Conservation (phyloP, 306 rosid species). For the Hippophae rhamnoides region DNA sequence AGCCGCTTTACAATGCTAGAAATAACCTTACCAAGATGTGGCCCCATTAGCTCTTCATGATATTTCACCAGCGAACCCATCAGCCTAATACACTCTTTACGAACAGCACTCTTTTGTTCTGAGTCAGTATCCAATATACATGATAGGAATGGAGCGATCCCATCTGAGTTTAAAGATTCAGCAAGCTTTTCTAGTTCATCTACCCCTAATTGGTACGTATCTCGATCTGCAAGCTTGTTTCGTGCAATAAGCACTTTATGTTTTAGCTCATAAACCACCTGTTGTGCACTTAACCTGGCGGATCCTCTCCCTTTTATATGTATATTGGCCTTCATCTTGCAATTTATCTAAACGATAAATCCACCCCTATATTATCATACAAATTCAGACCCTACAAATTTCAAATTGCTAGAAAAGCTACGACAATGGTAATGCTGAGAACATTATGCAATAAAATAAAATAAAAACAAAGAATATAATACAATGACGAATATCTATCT, state of each 20-base stretch:
- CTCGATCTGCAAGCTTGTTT: conserved; percentile 76
- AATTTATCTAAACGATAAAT: neutral
- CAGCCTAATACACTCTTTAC: conserved; percentile 54
- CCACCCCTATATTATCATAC: too few species aligned
- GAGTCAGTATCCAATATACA: conserved; percentile 63
- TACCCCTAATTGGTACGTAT: conserved; percentile 58
- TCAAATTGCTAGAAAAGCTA: neutral
- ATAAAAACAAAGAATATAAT: too few species aligned
- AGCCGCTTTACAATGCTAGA: conserved; percentile 60
- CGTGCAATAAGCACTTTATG: conserved; percentile 43
- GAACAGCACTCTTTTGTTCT: conserved; percentile 47
- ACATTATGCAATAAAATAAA: too few species aligned
- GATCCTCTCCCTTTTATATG: conserved; percentile 29
- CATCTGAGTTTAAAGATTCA: conserved; percentile 40
- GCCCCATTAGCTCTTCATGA: conserved; percentile 30
- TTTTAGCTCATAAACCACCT: conserved; percentile 43
- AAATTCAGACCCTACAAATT: conserved; percentile 1
- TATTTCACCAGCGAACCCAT: conserved; percentile 36
- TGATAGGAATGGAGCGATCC: conserved; percentile 45
- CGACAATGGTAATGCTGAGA: too few species aligned
- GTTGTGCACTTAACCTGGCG: conserved; percentile 27
- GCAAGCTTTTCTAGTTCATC: conserved; percentile 55
- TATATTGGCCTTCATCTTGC: conserved; percentile 41
- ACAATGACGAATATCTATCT: too few species aligned
- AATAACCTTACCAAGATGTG: conserved; percentile 56